Evolutionary conservation across 1,284 basidiomycete species (phyloP), one percentile per base, ranked within the genome.

Genomic region (Xerocomus amazonicus): DNA sequence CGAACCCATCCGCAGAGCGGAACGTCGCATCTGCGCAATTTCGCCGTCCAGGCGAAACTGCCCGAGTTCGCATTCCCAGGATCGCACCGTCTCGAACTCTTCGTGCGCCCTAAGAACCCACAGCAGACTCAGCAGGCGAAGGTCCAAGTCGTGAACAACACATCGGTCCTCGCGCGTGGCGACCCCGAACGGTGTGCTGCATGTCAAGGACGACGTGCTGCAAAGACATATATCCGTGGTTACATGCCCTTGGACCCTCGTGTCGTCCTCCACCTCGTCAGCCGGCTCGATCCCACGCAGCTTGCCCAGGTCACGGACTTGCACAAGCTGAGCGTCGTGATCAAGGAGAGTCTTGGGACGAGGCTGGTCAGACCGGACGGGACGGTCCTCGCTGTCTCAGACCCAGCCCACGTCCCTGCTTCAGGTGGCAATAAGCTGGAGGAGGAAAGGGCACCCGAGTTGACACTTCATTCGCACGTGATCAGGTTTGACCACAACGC

Each of bases 21-120:
- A 12, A 0, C 2, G 7, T n/a, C 33, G 1, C 28, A 42, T 26
- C 29, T 58, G 28, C 57, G 54, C 26, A 44, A 46, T 12, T 58
- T 50, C 31, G 14, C 7, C 14, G 4, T 61, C 4, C 3, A 33
- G 1, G 59, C 47, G 6, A 5, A 46, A 0, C 4, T 58, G 2
- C 59, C 57, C 29, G 57, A 58, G 40, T 61, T 61, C 23, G 57
- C 57, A 6, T 57, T 43, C 45, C 6, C 40, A 6, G 57, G 57
- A 34, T 58, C 57, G 28, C 44, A 58, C 10, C 49, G 57, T 36
- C 59, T 58, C 23, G 59, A 58, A n/a, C 53, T 58, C 3, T 57
- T 47, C 35, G 4, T 61, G 0, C 35, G 17, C 17, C 45, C 51
- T 9, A 12, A 33, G 42, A 13, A 34, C 9, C 2, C 3, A 4